Conservation (phyloP, 352 stramenopile genomes). For the Phytophthora lateralis region DNA sequence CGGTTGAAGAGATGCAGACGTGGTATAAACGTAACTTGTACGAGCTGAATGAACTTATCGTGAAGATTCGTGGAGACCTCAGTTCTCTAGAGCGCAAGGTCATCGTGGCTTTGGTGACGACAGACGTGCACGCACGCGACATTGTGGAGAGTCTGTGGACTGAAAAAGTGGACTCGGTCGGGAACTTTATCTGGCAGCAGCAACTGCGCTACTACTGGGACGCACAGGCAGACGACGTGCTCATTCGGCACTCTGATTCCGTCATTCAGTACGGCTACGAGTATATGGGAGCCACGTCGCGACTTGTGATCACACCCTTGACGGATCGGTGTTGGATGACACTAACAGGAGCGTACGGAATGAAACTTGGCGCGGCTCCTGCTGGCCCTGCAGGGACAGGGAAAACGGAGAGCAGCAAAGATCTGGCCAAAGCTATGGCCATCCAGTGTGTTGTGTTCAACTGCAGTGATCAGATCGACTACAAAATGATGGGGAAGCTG, state of each 20-base stretch:
- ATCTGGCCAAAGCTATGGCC: constrained; percentile 94
- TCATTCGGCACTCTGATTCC: constrained; percentile 90
- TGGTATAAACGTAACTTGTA: constrained; percentile 81
- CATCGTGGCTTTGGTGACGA: constrained; percentile 94
- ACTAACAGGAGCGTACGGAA: constrained; percentile 92
- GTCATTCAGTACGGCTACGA: constrained; percentile 94
- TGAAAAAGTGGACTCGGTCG: constrained; percentile 65
- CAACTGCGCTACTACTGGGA: constrained; percentile 96
- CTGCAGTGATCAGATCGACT: constrained; percentile 96
- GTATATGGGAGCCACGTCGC: constrained; percentile 93
- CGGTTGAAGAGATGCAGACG: constrained; percentile 56
- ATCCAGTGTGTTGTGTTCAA: constrained; percentile 97
- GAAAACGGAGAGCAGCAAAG: constrained; percentile 97
- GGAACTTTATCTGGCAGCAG: constrained; percentile 95
- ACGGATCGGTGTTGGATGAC: constrained; percentile 97
- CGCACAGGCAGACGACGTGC: constrained; percentile 82
- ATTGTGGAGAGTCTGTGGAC: constrained; percentile 83
- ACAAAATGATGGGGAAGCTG: constrained; percentile 97
- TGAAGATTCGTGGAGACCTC: constrained; percentile 92
- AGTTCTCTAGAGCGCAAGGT: constrained; percentile 90
- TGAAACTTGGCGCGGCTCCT: constrained; percentile 93
- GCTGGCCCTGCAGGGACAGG: constrained; percentile 94
- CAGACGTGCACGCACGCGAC: constrained; percentile 91
- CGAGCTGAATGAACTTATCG: constrained; percentile 91
- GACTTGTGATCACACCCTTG: constrained; percentile 83